Percentiles rank a stretch among this genome's conserved stretches.
These are phyloP conservation scores for Chalciporus chontae DNA, from an alignment of 768 basidiomycete species.

Conservation along the genomic window DNA sequence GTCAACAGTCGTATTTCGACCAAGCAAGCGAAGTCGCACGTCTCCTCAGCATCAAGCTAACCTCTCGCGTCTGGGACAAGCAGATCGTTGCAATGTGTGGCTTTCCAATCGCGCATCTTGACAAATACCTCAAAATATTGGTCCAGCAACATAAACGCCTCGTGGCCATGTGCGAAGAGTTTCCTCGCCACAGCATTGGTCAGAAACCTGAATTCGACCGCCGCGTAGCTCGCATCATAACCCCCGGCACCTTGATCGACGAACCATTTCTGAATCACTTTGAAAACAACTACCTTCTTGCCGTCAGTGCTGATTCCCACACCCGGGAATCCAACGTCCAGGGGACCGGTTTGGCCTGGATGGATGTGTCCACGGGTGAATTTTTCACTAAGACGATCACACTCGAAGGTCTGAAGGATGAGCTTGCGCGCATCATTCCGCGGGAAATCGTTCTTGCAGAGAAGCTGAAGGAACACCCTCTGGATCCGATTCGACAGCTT, in stretches of 20 bases:
- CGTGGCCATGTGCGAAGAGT: constrained; percentile 94
- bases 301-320: constrained; percentile 41
- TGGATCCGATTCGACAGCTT: constrained; percentile 45
- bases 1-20: constrained; percentile 82
- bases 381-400: constrained; percentile 72
- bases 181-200: constrained; percentile 49
- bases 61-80: constrained; percentile 70
- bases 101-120: constrained; percentile 81
- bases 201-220: constrained; percentile 66
- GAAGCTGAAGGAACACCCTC: constrained; percentile 32
- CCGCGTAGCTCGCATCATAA: constrained; percentile 82
- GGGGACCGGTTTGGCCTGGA: constrained; percentile 80
- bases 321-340: constrained; percentile 1
- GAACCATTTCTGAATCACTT: constrained; percentile 82
- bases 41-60: constrained; percentile 79
- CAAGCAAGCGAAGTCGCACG: constrained; percentile 78
- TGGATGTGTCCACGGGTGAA: constrained; percentile 92
- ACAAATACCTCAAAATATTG: constrained; percentile 82
- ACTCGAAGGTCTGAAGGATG: constrained; percentile 63
- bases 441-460: constrained; percentile 74
- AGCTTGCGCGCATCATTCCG: constrained; percentile 77
- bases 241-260: constrained; percentile 92
- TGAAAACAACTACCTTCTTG: constrained; percentile 88
- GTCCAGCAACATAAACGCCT: constrained; percentile 81
- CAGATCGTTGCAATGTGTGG: constrained; percentile 80